phyloP scores from a whole-genome alignment of 345 rosid species.

The Populus tremula region DNA sequence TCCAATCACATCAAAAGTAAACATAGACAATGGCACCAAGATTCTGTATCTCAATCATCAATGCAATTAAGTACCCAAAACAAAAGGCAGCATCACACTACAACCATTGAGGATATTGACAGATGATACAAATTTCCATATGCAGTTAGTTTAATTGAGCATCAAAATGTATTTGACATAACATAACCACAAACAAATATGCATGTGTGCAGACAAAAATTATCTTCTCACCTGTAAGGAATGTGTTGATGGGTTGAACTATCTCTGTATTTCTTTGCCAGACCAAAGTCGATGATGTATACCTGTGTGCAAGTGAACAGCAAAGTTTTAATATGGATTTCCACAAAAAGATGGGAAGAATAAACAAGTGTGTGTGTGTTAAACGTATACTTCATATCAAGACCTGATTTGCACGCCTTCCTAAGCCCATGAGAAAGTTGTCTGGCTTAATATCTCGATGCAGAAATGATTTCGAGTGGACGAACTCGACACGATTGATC shows the following conservation, averaged over 20 bases:
- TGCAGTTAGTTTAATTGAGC: neutral
- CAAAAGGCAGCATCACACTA: neutral
- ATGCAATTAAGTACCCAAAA: neutral
- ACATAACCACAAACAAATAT: neutral
- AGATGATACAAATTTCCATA: neutral
- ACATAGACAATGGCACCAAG: neutral
- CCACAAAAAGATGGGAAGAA: neutral
- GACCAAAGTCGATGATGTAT: slow-evolving; percentile 80
- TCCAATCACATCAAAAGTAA: neutral
- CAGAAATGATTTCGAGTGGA: slow-evolving; percentile 83
- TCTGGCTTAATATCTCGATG: slow-evolving; percentile 97
- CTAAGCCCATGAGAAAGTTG: slow-evolving; percentile 91
- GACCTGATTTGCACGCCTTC: slow-evolving; percentile 88
- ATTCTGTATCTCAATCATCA: neutral
- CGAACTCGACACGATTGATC: slow-evolving; percentile 85
- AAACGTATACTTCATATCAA: slow-evolving; percentile 11
- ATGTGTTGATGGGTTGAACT: slow-evolving; percentile 81
- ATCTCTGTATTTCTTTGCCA: slow-evolving; percentile 89
- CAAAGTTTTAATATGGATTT: neutral
- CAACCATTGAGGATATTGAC: neutral
- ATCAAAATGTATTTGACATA: neutral
- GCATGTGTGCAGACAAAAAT: neutral
- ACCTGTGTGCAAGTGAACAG: slow-evolving; percentile 43
- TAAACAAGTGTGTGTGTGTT: neutral
- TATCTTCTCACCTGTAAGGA: slow-evolving; percentile 63